These are phyloP conservation scores for Syzygium oleosum DNA, from an alignment of 345 rosid species.

Conservation along the genomic window DNA sequence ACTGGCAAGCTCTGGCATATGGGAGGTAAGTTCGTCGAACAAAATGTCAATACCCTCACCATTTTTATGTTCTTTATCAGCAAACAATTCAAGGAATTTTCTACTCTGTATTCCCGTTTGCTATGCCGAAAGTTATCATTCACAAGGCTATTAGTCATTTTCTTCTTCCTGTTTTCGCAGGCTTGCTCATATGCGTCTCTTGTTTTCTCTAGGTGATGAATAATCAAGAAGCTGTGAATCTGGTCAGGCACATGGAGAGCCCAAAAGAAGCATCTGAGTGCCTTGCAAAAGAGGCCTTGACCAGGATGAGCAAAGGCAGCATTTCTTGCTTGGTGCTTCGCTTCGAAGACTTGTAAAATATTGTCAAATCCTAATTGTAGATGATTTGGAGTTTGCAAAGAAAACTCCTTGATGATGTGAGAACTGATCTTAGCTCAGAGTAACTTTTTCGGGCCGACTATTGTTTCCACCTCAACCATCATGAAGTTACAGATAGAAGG, in stretches of 20 bases:
- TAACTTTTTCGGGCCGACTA: background rate
- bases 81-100: background rate
- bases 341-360: conserved; percentile 13
- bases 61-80: background rate
- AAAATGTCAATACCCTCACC: background rate
- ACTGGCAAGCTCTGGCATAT: conserved; percentile 62
- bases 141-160: background rate
- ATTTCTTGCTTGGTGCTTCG: conserved; percentile 60
- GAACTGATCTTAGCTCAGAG: background rate
- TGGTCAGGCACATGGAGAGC: conserved; percentile 50
- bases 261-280: conserved; percentile 67
- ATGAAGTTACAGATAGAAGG: background rate
- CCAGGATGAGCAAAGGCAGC: conserved; percentile 47
- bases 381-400: background rate
- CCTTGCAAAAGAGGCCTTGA: conserved; percentile 53
- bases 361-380: background rate
- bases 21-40: conserved; percentile 40
- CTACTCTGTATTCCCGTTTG: background rate
- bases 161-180: background rate
- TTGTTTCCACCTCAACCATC: background rate
- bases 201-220: conserved; percentile 47
- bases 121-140: background rate
- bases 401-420: background rate
- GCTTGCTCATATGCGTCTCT: background rate
- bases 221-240: conserved; percentile 62